phyloP scores from a whole-genome alignment of 345 rosid species.

The Rhodamnia rubescens region DNA sequence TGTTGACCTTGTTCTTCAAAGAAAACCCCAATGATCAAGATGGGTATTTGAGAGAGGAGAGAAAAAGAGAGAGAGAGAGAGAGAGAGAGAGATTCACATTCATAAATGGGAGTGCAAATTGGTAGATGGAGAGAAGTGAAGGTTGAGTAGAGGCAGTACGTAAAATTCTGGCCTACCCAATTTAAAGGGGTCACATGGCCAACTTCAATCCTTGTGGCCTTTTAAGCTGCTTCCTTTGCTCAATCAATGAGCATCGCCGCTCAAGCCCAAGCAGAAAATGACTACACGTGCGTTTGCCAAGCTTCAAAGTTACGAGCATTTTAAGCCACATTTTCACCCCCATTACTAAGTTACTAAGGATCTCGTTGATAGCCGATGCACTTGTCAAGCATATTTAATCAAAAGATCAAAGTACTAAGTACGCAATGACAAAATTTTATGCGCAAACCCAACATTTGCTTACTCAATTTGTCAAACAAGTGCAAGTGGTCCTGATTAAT shows the following conservation, averaged over 20 bases:
- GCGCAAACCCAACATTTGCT: not conserved
- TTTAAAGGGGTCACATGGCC: not conserved
- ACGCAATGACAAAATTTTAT: not conserved
- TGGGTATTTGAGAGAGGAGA: not conserved
- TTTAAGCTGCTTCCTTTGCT: not conserved
- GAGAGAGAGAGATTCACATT: not conserved
- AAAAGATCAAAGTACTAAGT: not conserved
- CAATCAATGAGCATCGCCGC: not conserved
- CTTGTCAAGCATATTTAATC: not conserved
- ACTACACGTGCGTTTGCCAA: not conserved
- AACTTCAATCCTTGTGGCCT: not conserved
- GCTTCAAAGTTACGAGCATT: not conserved
- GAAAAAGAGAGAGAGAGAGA: not conserved
- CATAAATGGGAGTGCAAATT: not conserved
- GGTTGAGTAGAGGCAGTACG: not conserved
- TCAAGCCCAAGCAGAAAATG: not conserved
- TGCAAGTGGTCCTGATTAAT: not conserved
- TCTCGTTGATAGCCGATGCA: not conserved
- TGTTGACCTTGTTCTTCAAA: not conserved
- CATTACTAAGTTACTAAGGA: not conserved
- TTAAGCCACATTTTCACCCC: not conserved
- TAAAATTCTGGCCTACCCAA: not conserved
- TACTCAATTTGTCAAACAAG: not conserved
- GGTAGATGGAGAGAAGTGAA: not conserved
- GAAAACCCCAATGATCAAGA: not conserved